phyloP scores from a whole-genome alignment of 1,284 basidiomycete genomes.

The Ceratobasidium sp. region DNA sequence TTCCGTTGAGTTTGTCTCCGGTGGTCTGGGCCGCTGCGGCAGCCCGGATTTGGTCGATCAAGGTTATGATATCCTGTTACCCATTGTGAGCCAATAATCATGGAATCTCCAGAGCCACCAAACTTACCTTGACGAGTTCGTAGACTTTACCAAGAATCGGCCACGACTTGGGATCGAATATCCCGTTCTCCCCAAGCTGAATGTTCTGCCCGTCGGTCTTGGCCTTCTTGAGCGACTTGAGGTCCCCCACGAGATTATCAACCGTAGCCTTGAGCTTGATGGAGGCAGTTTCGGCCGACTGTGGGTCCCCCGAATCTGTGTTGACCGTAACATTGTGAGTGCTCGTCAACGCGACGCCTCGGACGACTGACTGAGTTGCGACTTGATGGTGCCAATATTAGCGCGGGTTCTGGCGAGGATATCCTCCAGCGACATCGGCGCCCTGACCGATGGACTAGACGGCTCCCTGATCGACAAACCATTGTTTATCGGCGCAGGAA shows the following conservation, averaged over 20 bases:
- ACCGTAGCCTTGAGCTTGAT: background rate
- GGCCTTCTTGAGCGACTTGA: background rate
- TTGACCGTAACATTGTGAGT: too few relatives aligned
- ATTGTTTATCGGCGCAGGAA: background rate
- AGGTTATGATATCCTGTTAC: background rate
- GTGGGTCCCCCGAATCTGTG: background rate
- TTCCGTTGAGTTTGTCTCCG: background rate
- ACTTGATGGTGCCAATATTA: background rate
- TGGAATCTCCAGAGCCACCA: background rate
- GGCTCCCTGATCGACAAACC: background rate
- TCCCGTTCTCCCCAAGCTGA: background rate
- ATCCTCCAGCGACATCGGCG: background rate
- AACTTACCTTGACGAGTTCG: background rate
- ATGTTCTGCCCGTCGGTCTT: background rate
- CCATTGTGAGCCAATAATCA: background rate
- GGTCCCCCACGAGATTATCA: background rate
- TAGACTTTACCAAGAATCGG: background rate
- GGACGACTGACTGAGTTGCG: background rate
- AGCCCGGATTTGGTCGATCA: background rate
- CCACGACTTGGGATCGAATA: background rate
- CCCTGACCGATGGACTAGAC: background rate
- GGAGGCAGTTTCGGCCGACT: background rate
- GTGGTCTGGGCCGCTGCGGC: background rate
- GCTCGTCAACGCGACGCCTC: background rate
- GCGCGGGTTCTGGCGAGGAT: background rate